Evolutionary conservation across 768 basidiomycete species (phyloP).

Genomic region (Hydnomerulius pinastri): DNA sequence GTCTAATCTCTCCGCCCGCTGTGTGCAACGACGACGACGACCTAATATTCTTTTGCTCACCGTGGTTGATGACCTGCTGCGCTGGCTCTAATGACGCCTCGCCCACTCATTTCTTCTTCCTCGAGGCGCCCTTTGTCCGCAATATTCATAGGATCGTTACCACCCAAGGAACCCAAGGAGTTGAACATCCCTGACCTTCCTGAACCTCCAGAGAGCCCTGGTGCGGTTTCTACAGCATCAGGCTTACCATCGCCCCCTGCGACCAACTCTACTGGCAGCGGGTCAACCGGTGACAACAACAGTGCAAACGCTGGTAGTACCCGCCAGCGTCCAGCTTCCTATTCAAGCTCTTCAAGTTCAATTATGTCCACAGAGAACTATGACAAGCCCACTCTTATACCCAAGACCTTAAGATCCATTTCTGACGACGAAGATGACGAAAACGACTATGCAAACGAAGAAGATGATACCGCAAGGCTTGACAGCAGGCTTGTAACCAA

Average conservation of each 20-base stretch:
- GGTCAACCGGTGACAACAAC: constrained; percentile 65
- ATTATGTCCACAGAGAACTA: constrained; percentile 45
- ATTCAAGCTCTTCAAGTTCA: constrained; percentile 24
- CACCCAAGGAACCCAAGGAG: constrained; percentile 40
- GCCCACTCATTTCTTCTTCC: constrained; percentile 41
- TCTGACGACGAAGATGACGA: constrained; percentile 51
- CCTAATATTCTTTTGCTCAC: constrained; percentile 7
- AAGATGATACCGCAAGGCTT: constrained; percentile 65
- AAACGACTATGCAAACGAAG: constrained; percentile 52
- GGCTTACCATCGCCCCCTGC: constrained; percentile 84
- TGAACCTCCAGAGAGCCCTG: constrained; percentile 65
- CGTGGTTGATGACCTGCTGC: constrained; percentile 30
- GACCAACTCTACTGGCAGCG: constrained; percentile 83
- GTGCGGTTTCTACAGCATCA: constrained; percentile 50
- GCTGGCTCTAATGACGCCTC: constrained; percentile 49
- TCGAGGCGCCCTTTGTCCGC: constrained; percentile 61
- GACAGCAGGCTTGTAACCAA: constrained; percentile 37
- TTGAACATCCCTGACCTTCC: constrained; percentile 63
- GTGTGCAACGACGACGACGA: constrained; percentile 26
- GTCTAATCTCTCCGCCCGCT: constrained; percentile 25
- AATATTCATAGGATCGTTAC: constrained; percentile 53
- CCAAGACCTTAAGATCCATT: constrained; percentile 30
- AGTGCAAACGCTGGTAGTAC: constrained; percentile 43
- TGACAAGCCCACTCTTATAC: constrained; percentile 33
- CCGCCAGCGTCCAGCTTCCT: constrained; percentile 35